Percentiles rank a stretch among this genome's conserved stretches.
Conservation (phyloP, 371 early-diverging fungal genomes). For the Ordospora pajunii region DNA sequence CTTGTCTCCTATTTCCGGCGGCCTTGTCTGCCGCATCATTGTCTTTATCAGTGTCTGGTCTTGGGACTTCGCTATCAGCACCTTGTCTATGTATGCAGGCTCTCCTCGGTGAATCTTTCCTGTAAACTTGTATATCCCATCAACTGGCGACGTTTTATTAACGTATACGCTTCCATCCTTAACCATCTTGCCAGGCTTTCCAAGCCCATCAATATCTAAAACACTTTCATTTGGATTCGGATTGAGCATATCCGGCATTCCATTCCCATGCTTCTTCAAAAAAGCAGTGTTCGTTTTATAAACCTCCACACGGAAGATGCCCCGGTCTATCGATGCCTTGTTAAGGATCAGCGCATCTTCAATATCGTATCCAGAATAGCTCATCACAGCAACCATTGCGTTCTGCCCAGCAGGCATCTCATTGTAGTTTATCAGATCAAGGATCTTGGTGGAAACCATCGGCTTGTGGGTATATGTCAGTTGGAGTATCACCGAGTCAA, state of each 20-base stretch:
- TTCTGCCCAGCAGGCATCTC: constrained; percentile 97
- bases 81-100: constrained; percentile 63
- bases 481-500: constrained; percentile 85
- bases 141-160: constrained; percentile 74
- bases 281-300: constrained; percentile 72
- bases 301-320: constrained; percentile 89
- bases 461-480: constrained; percentile 95
- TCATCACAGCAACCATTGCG: constrained; percentile 96
- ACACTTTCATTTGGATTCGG: constrained; percentile 61
- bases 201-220: constrained; percentile 70
- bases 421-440: constrained; percentile 89
- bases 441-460: constrained; percentile 90
- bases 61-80: constrained; percentile 78
- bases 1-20: constrained; percentile 97
- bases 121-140: constrained; percentile 63
- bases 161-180: constrained; percentile 66
- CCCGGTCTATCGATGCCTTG: constrained; percentile 88
- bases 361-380: constrained; percentile 96
- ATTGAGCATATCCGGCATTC: constrained; percentile 71
- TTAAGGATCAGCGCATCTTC: constrained; percentile 98
- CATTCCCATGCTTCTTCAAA: constrained; percentile 73
- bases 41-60: constrained; percentile 85
- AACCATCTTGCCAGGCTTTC: constrained; percentile 72
- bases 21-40: constrained; percentile 83
- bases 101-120: constrained; percentile 62